phyloP scores from a whole-genome alignment of 1,139 yeast genomes.

The Saccharomyces hybrid region DNA sequence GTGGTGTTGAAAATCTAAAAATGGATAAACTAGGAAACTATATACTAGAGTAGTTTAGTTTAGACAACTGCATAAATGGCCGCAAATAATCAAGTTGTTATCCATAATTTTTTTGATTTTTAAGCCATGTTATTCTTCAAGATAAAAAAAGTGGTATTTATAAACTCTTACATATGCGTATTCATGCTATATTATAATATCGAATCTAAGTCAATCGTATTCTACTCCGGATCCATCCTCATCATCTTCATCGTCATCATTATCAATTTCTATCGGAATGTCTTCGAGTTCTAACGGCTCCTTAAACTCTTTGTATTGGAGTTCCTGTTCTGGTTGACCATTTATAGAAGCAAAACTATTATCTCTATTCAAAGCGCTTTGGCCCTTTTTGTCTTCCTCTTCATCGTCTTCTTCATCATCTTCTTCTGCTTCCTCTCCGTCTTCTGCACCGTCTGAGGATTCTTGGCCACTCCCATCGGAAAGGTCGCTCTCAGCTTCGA shows the following conservation, averaged over 20 bases:
- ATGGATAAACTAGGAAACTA: conserved; percentile 80
- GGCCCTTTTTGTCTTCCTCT: conserved; percentile 24
- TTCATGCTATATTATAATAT: background rate
- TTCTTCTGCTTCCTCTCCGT: conserved; percentile 22
- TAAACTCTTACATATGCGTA: background rate
- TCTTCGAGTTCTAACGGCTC: conserved; percentile 23
- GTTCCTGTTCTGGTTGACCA: background rate
- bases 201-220: conserved; percentile 19
- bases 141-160: background rate
- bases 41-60: conserved; percentile 42
- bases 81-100: background rate
- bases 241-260: conserved; percentile 25
- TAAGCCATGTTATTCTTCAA: background rate
- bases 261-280: conserved; percentile 23
- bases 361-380: background rate
- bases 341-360: background rate
- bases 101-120: background rate
- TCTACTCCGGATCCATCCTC: conserved; percentile 41
- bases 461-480: conserved; percentile 34
- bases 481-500: conserved; percentile 32
- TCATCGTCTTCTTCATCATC: conserved; percentile 23
- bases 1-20: conserved; percentile 53
- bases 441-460: conserved; percentile 33
- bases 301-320: conserved; percentile 4
- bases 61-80: too few relatives aligned